A percentile compares a stretch with the other conserved stretches of the same genome.
Conservation (phyloP, 2,329 filamentous ascomycete species). For the Xylaria multiplex region DNA sequence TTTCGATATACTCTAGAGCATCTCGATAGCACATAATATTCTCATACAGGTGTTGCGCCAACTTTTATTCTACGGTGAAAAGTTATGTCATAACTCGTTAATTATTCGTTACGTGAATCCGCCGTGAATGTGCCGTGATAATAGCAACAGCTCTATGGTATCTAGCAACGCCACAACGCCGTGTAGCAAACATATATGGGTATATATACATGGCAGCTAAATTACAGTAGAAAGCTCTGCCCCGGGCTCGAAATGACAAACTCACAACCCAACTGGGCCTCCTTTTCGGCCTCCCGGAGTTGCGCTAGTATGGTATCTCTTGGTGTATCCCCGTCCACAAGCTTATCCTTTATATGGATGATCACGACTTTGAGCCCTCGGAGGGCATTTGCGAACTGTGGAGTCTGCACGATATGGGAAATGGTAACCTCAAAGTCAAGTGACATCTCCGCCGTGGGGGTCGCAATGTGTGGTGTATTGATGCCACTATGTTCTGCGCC, state of each 20-base stretch:
- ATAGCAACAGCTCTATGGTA: slow-evolving; percentile 30
- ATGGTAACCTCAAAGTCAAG: slow-evolving; percentile 48
- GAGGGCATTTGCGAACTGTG: slow-evolving; percentile 61
- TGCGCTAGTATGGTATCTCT: slow-evolving; percentile 76
- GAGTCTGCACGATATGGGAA: slow-evolving; percentile 24
- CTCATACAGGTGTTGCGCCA: neutral
- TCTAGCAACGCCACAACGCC: slow-evolving; percentile 37
- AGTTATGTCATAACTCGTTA: neutral
- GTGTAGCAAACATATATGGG: slow-evolving; percentile 5
- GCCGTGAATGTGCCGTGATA: neutral
- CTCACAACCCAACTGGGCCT: slow-evolving; percentile 76
- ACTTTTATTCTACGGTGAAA: neutral
- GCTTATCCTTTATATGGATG: slow-evolving; percentile 91
- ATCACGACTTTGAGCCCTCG: slow-evolving; percentile 82
- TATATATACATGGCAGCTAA: slow-evolving; percentile 22
- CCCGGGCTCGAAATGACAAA: slow-evolving; percentile 78
- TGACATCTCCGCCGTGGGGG: slow-evolving; percentile 59
- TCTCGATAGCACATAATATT: neutral
- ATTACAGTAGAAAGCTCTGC: slow-evolving; percentile 64
- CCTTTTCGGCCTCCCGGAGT: slow-evolving; percentile 72
- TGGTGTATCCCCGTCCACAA: slow-evolving; percentile 74
- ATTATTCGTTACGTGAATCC: slow-evolving; percentile 5
- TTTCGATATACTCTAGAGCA: no score
- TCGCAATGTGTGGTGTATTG: slow-evolving; percentile 58
- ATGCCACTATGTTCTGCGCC: slow-evolving; percentile 35